Percentiles rank a stretch among this genome's conserved stretches.
These are phyloP conservation scores for Dactylellina drechsleri DNA, from an alignment of 2,329 filamentous ascomycete species.

Conservation along the genomic window DNA sequence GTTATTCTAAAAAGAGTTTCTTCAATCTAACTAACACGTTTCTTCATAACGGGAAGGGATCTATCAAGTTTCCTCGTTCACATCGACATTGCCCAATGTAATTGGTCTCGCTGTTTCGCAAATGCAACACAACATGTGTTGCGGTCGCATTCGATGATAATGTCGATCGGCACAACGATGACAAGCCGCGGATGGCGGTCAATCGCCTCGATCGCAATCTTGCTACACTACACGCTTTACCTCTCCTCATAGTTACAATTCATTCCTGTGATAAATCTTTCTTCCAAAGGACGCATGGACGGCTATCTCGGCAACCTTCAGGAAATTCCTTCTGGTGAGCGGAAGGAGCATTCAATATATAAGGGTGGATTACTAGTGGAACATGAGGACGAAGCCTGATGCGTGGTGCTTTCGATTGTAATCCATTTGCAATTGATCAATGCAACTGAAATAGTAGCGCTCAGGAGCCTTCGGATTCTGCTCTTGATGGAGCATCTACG, in stretches of 20 bases:
- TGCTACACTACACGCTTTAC: background rate
- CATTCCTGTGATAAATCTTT: background rate
- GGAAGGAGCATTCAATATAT: too few species aligned
- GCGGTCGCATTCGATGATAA: background rate
- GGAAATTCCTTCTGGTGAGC: too few species aligned
- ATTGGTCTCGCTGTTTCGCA: too few species aligned
- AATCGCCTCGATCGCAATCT: conserved; percentile 1
- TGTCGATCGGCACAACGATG: background rate
- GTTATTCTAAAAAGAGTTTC: too few species aligned
- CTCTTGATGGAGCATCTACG: conserved; percentile 9
- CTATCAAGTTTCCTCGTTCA: too few species aligned
- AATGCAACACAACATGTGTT: conserved; percentile 3
- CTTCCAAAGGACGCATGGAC: background rate
- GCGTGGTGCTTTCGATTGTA: too few species aligned
- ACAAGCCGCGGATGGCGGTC: background rate
- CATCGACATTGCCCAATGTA: too few species aligned
- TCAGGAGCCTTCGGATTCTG: background rate
- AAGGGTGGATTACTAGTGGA: too few species aligned
- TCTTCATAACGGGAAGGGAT: too few species aligned
- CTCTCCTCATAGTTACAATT: background rate
- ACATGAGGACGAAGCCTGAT: too few species aligned
- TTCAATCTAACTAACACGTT: too few species aligned
- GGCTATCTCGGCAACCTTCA: too few species aligned
- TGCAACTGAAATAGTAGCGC: background rate
- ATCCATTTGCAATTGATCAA: background rate